Percentiles rank a stretch among this genome's conserved stretches.
Conservation (phyloP, 2,329 filamentous ascomycete species). For the Teratosphaeria gauchensis region DNA sequence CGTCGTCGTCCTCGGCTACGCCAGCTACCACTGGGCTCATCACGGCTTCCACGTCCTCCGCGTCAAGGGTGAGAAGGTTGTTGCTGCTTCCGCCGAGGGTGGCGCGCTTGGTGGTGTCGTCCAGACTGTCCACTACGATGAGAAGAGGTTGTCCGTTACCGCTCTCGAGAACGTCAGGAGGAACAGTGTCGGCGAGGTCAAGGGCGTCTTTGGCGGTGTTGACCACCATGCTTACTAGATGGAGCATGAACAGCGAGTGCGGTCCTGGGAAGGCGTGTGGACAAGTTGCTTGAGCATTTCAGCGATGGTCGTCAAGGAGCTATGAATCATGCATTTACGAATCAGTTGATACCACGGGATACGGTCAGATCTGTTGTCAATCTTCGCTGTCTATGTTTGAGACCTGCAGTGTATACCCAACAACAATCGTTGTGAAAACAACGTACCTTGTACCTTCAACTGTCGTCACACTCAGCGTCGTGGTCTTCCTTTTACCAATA, state of each 20-base stretch:
- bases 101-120: constrained; percentile 26
- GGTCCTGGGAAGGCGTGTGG: too few relatives aligned
- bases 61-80: constrained; percentile 21
- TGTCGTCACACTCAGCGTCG: neutral
- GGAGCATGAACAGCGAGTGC: neutral
- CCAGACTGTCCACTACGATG: constrained; percentile 25
- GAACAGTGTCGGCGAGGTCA: constrained; percentile 18
- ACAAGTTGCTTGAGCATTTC: too few relatives aligned
- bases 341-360: neutral
- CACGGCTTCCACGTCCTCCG: constrained; percentile 25
- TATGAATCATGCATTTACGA: neutral
- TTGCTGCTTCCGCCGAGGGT: constrained; percentile 22
- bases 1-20: constrained; percentile 30
- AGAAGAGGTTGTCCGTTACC: constrained; percentile 21
- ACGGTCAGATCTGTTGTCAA: neutral
- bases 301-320: neutral
- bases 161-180: constrained; percentile 18
- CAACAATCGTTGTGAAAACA: neutral
- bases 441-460: neutral
- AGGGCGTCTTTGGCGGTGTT: constrained; percentile 20
- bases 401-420: neutral
- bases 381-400: neutral
- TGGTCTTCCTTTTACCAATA: constrained; percentile 54
- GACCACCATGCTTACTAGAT: neutral
- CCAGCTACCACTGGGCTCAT: constrained; percentile 23